Conservation (phyloP, 805 yeast genomes). For the Ogataea henricii region DNA sequence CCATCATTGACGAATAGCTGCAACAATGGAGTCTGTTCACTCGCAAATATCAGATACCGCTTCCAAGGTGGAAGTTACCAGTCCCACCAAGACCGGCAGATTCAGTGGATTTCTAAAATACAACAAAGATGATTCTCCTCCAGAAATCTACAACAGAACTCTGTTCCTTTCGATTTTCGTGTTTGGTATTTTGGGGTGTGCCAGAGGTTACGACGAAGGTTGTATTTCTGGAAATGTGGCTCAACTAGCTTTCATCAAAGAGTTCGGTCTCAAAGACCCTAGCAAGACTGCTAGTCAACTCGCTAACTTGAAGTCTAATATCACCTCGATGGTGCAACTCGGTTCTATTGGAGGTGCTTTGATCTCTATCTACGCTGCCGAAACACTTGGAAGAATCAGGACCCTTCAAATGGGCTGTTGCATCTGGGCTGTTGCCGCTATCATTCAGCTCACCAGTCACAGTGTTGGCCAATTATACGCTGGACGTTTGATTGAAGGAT, state of each 20-base stretch:
- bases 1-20: background rate
- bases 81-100: background rate
- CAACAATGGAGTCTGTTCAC: constrained; percentile 11
- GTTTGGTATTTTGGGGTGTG: constrained; percentile 57
- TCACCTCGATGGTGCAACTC: constrained; percentile 59
- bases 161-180: constrained; percentile 37
- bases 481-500: constrained; percentile 56
- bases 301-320: constrained; percentile 54
- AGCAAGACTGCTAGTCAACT: constrained; percentile 35
- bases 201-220: constrained; percentile 63
- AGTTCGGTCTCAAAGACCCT: constrained; percentile 47
- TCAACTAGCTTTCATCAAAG: constrained; percentile 42
- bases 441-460: constrained; percentile 49
- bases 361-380: constrained; percentile 49
- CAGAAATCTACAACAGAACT: constrained; percentile 48
- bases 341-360: constrained; percentile 53
- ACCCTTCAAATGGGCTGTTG: constrained; percentile 46
- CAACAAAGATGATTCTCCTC: constrained; percentile 20
- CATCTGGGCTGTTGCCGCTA: constrained; percentile 47
- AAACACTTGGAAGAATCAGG: constrained; percentile 52
- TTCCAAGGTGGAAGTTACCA: constrained; percentile 14
- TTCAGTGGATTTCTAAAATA: constrained; percentile 1
- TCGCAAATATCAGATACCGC: constrained; percentile 12
- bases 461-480: constrained; percentile 53
- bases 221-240: constrained; percentile 47